Conservation (phyloP, 192 early-diverging fungal species). For the Coemansia sp. region DNA sequence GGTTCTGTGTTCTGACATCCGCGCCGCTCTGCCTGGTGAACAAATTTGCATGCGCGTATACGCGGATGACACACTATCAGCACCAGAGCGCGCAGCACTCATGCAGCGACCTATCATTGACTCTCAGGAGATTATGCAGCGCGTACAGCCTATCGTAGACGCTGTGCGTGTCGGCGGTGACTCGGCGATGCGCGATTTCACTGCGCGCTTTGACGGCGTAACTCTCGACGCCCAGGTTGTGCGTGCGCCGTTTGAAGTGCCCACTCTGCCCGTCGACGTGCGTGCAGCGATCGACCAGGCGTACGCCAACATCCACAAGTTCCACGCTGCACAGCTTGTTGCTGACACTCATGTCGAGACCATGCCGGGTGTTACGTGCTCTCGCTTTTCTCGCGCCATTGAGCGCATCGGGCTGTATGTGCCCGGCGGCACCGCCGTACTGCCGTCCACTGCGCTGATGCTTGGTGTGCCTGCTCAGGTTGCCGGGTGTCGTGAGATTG, state of each 20-base stretch:
- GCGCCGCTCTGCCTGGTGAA: slow-evolving; percentile 41
- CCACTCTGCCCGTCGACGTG: slow-evolving; percentile 63
- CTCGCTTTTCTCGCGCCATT: slow-evolving; percentile 90
- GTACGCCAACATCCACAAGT: slow-evolving; percentile 86
- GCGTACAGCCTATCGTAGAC: slow-evolving; percentile 88
- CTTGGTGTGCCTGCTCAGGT: slow-evolving; percentile 96
- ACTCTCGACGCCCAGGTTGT: slow-evolving; percentile 69
- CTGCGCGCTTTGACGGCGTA: slow-evolving; percentile 89
- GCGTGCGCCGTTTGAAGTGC: slow-evolving; percentile 76
- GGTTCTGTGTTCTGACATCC: slow-evolving; percentile 33
- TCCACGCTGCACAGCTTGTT: slow-evolving; percentile 90
- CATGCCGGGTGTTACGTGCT: slow-evolving; percentile 96
- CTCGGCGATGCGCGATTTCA: slow-evolving; percentile 77
- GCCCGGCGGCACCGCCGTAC: slow-evolving; percentile 94
- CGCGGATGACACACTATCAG: slow-evolving; percentile 53
- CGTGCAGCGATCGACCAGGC: slow-evolving; percentile 90
- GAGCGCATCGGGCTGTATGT: slow-evolving; percentile 97
- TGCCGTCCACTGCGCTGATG: slow-evolving; percentile 96
- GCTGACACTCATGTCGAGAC: slow-evolving; percentile 82
- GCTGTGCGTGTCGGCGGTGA: slow-evolving; percentile 84
- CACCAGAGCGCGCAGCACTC: slow-evolving; percentile 59
- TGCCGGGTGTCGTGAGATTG: slow-evolving; percentile 93
- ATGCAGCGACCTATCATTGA: slow-evolving; percentile 90
- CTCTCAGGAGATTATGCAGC: slow-evolving; percentile 80
- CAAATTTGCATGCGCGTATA: slow-evolving; percentile 77